Conservation (phyloP, 306 rosid species). For the Medicago truncatula region DNA sequence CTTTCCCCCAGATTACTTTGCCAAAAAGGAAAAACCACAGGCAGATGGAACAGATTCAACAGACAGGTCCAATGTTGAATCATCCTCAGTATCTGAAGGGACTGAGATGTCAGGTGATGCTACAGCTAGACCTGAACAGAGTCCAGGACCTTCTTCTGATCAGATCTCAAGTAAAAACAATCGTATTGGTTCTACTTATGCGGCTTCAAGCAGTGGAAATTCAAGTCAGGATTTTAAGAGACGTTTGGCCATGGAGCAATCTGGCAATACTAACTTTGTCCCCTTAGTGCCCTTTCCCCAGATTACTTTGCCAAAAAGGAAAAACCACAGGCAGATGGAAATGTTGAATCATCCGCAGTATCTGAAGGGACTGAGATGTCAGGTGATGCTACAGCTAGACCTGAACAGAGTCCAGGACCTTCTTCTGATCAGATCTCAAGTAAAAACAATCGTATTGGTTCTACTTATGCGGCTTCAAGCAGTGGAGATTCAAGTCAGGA, state of each 20-base stretch:
- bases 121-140: slow-evolving; percentile 40
- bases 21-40: slow-evolving; percentile 61
- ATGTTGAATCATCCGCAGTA: slow-evolving; percentile 46
- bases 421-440: slow-evolving; percentile 43
- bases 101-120: slow-evolving; percentile 44
- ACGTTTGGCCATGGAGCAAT: slow-evolving; percentile 70
- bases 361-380: slow-evolving; percentile 45
- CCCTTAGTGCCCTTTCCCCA: slow-evolving; percentile 95
- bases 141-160: slow-evolving; percentile 39
- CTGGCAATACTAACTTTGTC: slow-evolving; percentile 65
- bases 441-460: slow-evolving; percentile 40
- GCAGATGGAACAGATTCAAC: slow-evolving; percentile 48
- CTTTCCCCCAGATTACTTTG: slow-evolving; percentile 90
- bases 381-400: slow-evolving; percentile 41
- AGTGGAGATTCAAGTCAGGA: no score
- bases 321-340: slow-evolving; percentile 51
- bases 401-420: slow-evolving; percentile 39
- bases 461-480: slow-evolving; percentile 39
- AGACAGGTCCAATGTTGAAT: slow-evolving; percentile 36
- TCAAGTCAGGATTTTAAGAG: no score
- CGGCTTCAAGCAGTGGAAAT: slow-evolving; percentile 43
- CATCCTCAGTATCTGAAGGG: slow-evolving; percentile 45
- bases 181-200: slow-evolving; percentile 37
- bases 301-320: slow-evolving; percentile 82
- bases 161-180: slow-evolving; percentile 45